A percentile compares a stretch with the other conserved stretches of the same genome.
Conservation (phyloP, 179 eudicot genomes). For the Sideroxylon spinosum region DNA sequence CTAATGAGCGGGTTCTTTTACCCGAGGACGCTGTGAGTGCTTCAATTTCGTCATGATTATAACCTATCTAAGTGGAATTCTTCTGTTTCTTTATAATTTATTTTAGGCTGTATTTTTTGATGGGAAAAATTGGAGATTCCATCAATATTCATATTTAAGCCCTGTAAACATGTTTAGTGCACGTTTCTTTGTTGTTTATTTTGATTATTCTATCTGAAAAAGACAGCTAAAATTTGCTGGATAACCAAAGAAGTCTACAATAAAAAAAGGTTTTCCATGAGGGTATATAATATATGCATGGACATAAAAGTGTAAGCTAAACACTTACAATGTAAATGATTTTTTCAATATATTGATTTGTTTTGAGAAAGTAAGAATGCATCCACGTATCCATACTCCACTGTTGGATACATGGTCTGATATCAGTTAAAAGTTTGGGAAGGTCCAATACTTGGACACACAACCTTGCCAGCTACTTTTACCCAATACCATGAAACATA, state of each 20-base stretch:
- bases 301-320: neutral
- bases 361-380: neutral
- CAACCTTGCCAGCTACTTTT: too few relatives aligned
- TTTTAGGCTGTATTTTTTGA: neutral
- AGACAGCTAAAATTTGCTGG: neutral
- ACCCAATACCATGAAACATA: too few relatives aligned
- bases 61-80: neutral
- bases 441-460: too few relatives aligned
- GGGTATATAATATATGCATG: too few relatives aligned
- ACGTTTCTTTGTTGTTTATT: neutral
- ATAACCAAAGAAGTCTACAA: neutral
- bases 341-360: neutral
- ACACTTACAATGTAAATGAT: neutral
- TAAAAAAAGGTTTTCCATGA: neutral
- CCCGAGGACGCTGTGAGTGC: constrained; percentile 80
- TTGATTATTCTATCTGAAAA: neutral
- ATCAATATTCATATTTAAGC: neutral
- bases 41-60: neutral
- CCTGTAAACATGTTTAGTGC: neutral
- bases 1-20: constrained; percentile 67
- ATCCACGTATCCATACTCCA: too few relatives aligned
- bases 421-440: too few relatives aligned
- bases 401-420: too few relatives aligned
- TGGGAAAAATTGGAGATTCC: constrained; percentile 3
- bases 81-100: neutral